phyloP scores from a whole-genome alignment of 768 basidiomycete species.

The Chiua virens region DNA sequence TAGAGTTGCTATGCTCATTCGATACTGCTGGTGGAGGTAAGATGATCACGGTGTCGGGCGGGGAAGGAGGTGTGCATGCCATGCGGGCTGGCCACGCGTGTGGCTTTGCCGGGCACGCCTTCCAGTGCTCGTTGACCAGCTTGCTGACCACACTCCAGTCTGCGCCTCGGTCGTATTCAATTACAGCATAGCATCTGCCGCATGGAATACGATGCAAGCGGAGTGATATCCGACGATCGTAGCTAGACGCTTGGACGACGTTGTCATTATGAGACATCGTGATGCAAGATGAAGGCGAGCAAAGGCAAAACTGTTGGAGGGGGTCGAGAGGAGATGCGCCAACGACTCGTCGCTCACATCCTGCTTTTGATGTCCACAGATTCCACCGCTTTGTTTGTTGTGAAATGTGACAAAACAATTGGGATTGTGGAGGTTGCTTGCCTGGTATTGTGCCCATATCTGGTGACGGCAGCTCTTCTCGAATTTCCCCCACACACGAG shows the following conservation, averaged over 20 bases:
- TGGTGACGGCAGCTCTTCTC: constrained; percentile 18
- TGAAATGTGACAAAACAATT: constrained; percentile 25
- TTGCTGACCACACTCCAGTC: constrained; percentile 26
- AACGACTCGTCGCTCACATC: constrained; percentile 2
- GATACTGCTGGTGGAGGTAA: constrained; percentile 6
- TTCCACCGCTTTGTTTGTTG: constrained; percentile 31
- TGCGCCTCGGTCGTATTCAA: constrained; percentile 28
- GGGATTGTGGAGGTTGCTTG: constrained; percentile 17
- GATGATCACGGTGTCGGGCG: constrained; percentile 8
- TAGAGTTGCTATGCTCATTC: background rate
- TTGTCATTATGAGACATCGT: constrained; percentile 21
- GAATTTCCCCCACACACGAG: constrained; percentile 18
- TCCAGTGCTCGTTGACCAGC: constrained; percentile 29
- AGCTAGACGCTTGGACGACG: constrained; percentile 2
- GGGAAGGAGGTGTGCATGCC: constrained; percentile 11
- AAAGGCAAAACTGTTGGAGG: constrained; percentile 9
- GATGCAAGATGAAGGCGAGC: constrained; percentile 4
- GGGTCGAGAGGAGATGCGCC: constrained; percentile 3
- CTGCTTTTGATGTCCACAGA: constrained; percentile 24
- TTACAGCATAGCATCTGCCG: constrained; percentile 23
- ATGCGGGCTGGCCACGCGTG: constrained; percentile 10
- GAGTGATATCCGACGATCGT: constrained; percentile 13
- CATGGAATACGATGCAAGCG: constrained; percentile 22
- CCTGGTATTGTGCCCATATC: constrained; percentile 22
- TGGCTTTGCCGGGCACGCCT: constrained; percentile 24